Base-by-base conservation (phyloP, 2,329 filamentous ascomycete species). In the Fusarium staphyleae region DNA sequence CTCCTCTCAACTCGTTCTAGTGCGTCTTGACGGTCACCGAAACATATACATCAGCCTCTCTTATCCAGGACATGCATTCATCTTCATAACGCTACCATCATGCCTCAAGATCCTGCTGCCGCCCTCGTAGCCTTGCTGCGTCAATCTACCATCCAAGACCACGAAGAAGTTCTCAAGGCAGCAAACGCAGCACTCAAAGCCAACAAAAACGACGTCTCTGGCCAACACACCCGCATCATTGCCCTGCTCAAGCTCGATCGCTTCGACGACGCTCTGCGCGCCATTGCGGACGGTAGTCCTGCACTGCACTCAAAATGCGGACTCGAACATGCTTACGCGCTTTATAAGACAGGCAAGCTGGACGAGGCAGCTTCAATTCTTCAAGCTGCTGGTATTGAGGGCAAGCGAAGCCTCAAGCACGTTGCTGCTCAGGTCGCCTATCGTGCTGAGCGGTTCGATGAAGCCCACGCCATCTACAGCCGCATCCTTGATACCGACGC, bases 241-340 rank as follows among this genome's bases (percentile, higher is more conserved):
- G 89, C 90, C 16, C 81, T 95, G 15, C 79, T 95, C 59, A 91
- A 92, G 71, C 84, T 95, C 64, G 91, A 95, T 73, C 88, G 90
- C 52, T 95, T 88, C 72, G 84, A 89, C 51, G 90, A 95, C 72
- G 89, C 89, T 37, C 77, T 91, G 40, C 84, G 85, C 53, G 81
- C 85, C 48, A 81, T 93, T 53, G 82, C 86, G 54, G 83, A 86
- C 29, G 85, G 80, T 14, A 85, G 86, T 41, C 77, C 82, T 52
- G 78, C 76, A 59, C 75, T 93, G 51, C 83, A 87, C 69, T 76
- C 82, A 32, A 74, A 75, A 51, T 90, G 87, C 62, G 68, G 75
- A 13, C 78, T 93, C 35, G 90, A 93, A 72, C 87, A 87, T 70
- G 84, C 88, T 2, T 96, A 96, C 76, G 87, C 89, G n/a, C 80